Base-by-base conservation (phyloP, 345 rosid species). In the Pistacia atlantica region DNA sequence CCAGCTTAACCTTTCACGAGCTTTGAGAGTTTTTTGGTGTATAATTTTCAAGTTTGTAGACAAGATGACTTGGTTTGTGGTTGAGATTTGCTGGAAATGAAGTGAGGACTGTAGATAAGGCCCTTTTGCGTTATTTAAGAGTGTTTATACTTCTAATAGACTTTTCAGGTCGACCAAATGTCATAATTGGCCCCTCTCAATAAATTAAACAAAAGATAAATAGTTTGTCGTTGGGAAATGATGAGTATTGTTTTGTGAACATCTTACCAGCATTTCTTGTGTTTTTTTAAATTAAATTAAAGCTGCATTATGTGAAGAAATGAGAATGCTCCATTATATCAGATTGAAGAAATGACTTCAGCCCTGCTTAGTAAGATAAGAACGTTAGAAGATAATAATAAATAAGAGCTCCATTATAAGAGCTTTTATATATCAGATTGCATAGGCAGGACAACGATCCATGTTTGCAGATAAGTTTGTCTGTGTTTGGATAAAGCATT, bases 1-100 rank as follows among this genome's bases (percentile, higher is more conserved):
- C 42, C 25, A n/a, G 69, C 38, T 77, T 81, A 80, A 74, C 89
- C 82, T 78, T 83, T 83, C 84, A 83, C 16, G 7, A 25, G 25
- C 56, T 18, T 69, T 62, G 62, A 75, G 80, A 79, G 81, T 71
- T 81, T 22, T 67, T 63, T 2, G 55, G 49, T 66, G 12, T 42
- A 71, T 81, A 71, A 75, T 79, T 76, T 78, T 49, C 67, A 46
- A 14, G 55, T 63, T 6, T 22, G 5, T 72, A 76, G 11, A 60
- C 65, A 63, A 4, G 20, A 60, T 56, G 82, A 76, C 79, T 74
- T 70, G 46, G 49, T 33, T 65, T 79, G 12, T 48, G 62, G 74
- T 51, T 55, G 58, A 1, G 38, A 46, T 28, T 77, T 71, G 63
- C 60, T 74, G 67, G 77, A 70, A 56, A 55, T 71, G 72, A 46